These are phyloP conservation scores for Polytrichum commune DNA, from an alignment of 225 moss, liverwort and hornwort genomes.

Conservation along the genomic window DNA sequence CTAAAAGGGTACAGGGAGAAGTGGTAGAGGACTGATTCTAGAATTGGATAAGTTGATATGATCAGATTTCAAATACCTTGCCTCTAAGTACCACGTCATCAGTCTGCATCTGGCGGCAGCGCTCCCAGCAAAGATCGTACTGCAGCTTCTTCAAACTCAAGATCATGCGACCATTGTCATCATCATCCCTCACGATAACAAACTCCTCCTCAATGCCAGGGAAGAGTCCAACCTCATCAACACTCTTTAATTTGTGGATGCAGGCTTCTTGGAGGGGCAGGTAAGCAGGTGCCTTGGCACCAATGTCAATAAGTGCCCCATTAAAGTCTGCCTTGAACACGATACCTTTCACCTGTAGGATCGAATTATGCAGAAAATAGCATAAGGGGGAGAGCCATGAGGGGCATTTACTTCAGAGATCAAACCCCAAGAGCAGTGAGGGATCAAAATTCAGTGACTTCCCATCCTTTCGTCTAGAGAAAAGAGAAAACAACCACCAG, in stretches of 20 bases:
- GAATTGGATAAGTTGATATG: too few species aligned
- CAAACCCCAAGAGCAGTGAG: too few species aligned
- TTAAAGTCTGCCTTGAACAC: slow-evolving; percentile 84
- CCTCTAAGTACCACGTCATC: slow-evolving; percentile 87
- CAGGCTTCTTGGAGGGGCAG: slow-evolving; percentile 51
- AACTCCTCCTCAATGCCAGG: slow-evolving; percentile 58
- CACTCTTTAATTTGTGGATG: slow-evolving; percentile 48
- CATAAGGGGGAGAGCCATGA: too few species aligned
- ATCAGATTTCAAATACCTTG: slow-evolving; percentile 35
- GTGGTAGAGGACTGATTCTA: too few species aligned
- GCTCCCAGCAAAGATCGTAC: slow-evolving; percentile 93
- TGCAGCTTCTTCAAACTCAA: slow-evolving; percentile 88
- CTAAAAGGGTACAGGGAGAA: too few species aligned
- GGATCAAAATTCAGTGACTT: too few species aligned
- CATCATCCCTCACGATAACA: slow-evolving; percentile 48
- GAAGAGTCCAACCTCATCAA: slow-evolving; percentile 48
- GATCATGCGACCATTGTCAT: slow-evolving; percentile 77
- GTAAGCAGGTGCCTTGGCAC: slow-evolving; percentile 55
- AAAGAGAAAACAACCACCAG: too few species aligned
- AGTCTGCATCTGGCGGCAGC: slow-evolving; percentile 79
- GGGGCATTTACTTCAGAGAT: too few species aligned
- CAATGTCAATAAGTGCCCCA: slow-evolving; percentile 57
- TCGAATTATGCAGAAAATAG: too few species aligned
- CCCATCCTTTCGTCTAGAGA: too few species aligned
- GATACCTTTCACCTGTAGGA: slow-evolving; percentile 72